Evolutionary conservation across 805 yeast genomes (phyloP).

Genomic region (Metschnikowia reukaufii): DNA sequence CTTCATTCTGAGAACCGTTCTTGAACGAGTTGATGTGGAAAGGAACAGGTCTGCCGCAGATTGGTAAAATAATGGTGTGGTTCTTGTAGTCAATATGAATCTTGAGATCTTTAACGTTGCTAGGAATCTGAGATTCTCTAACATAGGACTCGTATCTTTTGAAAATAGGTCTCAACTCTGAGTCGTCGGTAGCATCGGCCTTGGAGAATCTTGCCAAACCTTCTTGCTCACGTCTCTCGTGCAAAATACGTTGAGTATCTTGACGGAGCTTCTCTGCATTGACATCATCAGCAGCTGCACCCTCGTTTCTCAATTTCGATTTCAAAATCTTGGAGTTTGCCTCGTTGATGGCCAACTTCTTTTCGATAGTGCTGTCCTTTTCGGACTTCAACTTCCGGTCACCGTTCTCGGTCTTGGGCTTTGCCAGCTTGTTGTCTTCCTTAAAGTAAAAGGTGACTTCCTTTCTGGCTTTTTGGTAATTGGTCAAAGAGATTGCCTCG

Average conservation of each 20-base stretch:
- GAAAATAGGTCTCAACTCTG: conserved; percentile 70
- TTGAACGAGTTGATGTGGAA: conserved; percentile 93
- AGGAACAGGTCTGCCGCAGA: conserved; percentile 95
- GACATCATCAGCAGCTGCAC: conserved; percentile 62
- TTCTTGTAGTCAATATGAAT: conserved; percentile 84
- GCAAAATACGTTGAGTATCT: conserved; percentile 79
- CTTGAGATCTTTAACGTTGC: conserved; percentile 75
- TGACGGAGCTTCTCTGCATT: conserved; percentile 76
- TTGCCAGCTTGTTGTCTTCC: conserved; percentile 55
- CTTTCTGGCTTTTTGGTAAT: conserved; percentile 64
- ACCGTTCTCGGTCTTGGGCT: conserved; percentile 19
- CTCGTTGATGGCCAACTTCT: conserved; percentile 27
- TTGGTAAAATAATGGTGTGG: conserved; percentile 87
- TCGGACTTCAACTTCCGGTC: conserved; percentile 37
- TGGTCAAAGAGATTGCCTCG: conserved; percentile 68
- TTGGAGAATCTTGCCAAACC: conserved; percentile 82
- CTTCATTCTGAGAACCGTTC: conserved; percentile 92
- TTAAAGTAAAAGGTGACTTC: conserved; percentile 85
- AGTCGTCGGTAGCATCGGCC: conserved; percentile 66
- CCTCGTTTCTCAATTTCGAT: conserved; percentile 76
- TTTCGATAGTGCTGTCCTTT: conserved; percentile 35
- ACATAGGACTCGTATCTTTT: conserved; percentile 92
- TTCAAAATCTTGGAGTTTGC: conserved; percentile 67
- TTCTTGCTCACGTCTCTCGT: conserved; percentile 80
- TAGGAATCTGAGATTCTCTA: conserved; percentile 89